Evolutionary conservation across 208 protist species (phyloP).

Genomic region (Borovskyia barvae): DNA sequence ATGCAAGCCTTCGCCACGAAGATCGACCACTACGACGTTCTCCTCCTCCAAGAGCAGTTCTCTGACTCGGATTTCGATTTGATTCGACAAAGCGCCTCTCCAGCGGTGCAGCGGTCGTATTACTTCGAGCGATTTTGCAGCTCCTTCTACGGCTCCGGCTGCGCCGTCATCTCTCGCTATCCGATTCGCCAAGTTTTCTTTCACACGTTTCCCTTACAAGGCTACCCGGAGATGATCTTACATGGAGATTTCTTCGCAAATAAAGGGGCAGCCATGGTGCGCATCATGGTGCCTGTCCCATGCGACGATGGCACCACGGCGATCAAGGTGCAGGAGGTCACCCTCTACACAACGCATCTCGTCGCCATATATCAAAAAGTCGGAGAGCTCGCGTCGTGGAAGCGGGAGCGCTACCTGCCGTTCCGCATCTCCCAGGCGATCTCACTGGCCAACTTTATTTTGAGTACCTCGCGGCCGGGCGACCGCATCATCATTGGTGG

Average conservation of each 20-base stretch:
- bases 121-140: conserved; percentile 79
- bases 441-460: conserved; percentile 74
- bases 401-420: conserved; percentile 76
- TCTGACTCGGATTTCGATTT: conserved; percentile 65
- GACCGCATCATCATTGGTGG: conserved; percentile 80
- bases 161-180: conserved; percentile 82
- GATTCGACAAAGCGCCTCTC: conserved; percentile 42
- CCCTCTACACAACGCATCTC: conserved; percentile 81
- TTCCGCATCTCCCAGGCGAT: conserved; percentile 80
- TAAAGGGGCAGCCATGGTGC: conserved; percentile 75
- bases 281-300: conserved; percentile 56
- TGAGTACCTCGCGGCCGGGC: conserved; percentile 59
- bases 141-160: conserved; percentile 84
- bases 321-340: conserved; percentile 44
- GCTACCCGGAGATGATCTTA: conserved; percentile 79
- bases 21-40: conserved; percentile 77
- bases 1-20: conserved; percentile 81
- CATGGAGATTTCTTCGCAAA: conserved; percentile 91
- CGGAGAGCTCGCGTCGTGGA: conserved; percentile 49
- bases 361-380: conserved; percentile 80
- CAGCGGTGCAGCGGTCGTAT: conserved; percentile 38
- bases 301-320: conserved; percentile 8
- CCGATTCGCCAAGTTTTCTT: conserved; percentile 78
- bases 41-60: conserved; percentile 88
- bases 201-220: conserved; percentile 78